These are phyloP conservation scores for Athelia psychrophila DNA, from an alignment of 1,284 basidiomycete genomes.

Conservation along the genomic window DNA sequence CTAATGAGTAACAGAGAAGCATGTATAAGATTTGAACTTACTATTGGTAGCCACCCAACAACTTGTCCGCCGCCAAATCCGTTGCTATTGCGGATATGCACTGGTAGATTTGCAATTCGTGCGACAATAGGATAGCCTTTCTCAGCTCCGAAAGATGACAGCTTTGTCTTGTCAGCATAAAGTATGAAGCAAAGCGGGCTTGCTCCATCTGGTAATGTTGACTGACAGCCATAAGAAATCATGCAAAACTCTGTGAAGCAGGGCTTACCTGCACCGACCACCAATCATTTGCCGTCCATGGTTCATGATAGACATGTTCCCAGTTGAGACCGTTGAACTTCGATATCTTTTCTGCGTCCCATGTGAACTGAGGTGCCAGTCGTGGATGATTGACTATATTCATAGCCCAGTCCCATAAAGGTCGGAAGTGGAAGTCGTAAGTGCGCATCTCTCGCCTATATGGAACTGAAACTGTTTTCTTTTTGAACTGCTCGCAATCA, in stretches of 20 bases:
- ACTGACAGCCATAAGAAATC: conserved; percentile 8
- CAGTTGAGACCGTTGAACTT: conserved; percentile 26
- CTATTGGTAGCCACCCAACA: conserved; percentile 43
- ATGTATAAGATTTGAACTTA: conserved; percentile 15
- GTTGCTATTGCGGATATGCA: conserved; percentile 32
- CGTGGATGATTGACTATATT: conserved; percentile 13
- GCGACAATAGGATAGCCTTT: conserved; percentile 44
- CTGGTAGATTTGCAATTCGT: conserved; percentile 32
- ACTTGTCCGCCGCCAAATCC: conserved; percentile 34
- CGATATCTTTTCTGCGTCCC: conserved; percentile 21
- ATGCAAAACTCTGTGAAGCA: background rate
- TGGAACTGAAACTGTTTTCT: conserved; percentile 10
- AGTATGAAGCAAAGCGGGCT: conserved; percentile 25
- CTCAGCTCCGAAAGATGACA: conserved; percentile 39
- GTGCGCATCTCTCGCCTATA: conserved; percentile 12
- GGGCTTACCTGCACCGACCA: conserved; percentile 27
- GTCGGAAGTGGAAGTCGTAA: conserved; percentile 14
- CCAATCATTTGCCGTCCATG: conserved; percentile 25
- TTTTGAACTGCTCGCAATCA: conserved; percentile 15
- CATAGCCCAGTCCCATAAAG: conserved; percentile 18
- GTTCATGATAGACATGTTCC: conserved; percentile 29
- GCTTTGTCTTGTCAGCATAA: conserved; percentile 43
- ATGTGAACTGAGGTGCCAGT: conserved; percentile 16
- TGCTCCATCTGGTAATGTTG: conserved; percentile 15
- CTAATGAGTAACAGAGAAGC: background rate